Evolutionary conservation across 2,329 filamentous ascomycete species (phyloP), one percentile per base, ranked within the genome.

Genomic region (Chaetomium globosum): DNA sequence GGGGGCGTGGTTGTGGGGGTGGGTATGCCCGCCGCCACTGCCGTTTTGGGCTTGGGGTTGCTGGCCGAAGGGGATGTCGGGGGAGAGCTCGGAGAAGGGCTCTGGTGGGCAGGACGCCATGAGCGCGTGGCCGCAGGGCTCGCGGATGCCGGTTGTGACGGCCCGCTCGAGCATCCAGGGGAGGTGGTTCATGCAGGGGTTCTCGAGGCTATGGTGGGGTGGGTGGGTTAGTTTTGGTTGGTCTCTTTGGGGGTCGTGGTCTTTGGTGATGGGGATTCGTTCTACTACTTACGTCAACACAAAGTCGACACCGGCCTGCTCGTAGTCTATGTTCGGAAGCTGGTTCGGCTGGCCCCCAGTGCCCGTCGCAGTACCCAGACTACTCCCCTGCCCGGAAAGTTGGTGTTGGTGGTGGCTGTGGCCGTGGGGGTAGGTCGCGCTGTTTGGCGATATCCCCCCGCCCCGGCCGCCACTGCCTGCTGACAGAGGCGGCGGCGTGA

Each of bases 91-190:
- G 59, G 79, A 73, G 65, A 84, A 83, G 3, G 83, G 81, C 69
- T 88, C 86, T 5, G 93, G 92, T 55, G 94, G 93, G 74, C 92
- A 96, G 19, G 90, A 91, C 19, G 92, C 91, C 94, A 98, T 98
- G 70, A 98, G 82, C 4, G 92, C 93, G 77, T 99, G 95, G 49
- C 94, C 95, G 69, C 91, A 94, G 51, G 91, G 83, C 65, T 89
- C 86, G 52, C 64, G 56, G 70, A 84, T 84, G 69, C 89, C 89
- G 61, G 84, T 80, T 63, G 87, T 81, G 71, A 75, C 79, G 62
- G 81, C 78, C 71, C 83, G 80, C 72, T 87, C 88, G 71, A 93
- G 81, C 67, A 96, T 83, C 78, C 89, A 91, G 71, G 92, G 91
- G 79, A 94, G 85, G 78, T 97, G 93, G 72, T 93, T 88, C 86